phyloP scores from a whole-genome alignment of 2,329 filamentous ascomycete genomes.

The Monilinia fructicola region DNA sequence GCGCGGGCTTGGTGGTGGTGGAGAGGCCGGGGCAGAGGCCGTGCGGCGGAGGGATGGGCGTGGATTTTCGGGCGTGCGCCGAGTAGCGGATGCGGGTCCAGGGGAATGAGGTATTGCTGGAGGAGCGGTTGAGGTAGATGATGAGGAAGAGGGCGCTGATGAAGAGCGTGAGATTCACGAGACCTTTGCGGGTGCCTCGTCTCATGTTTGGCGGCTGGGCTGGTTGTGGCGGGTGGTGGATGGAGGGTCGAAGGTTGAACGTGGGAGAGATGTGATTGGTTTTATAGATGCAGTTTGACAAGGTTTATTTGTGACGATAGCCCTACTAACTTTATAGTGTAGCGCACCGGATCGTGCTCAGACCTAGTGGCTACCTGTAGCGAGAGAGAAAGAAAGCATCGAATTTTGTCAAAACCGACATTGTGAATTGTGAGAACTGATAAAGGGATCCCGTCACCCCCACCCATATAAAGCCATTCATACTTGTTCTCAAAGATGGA shows the following conservation, averaged over 20 bases:
- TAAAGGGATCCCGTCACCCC: too few relatives aligned
- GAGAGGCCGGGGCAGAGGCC: constrained; percentile 47
- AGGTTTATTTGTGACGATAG: neutral
- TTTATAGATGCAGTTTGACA: neutral
- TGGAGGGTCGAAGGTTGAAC: neutral
- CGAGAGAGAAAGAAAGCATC: neutral
- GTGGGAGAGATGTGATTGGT: neutral
- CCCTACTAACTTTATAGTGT: neutral
- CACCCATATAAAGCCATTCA: too few relatives aligned
- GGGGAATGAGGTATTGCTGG: constrained; percentile 41
- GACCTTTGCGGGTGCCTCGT: constrained; percentile 42
- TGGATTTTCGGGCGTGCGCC: constrained; percentile 30
- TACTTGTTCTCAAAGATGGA: too few relatives aligned
- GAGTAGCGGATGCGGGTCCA: constrained; percentile 48
- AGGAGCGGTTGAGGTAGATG: constrained; percentile 41
- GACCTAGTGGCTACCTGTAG: neutral
- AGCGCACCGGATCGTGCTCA: neutral
- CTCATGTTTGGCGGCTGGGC: constrained; percentile 38
- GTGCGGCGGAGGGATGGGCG: constrained; percentile 40
- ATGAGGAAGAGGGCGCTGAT: constrained; percentile 41
- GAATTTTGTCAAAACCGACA: too few relatives aligned
- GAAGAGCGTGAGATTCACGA: constrained; percentile 44
- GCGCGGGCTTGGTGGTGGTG: constrained; percentile 44
- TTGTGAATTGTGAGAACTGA: too few relatives aligned
- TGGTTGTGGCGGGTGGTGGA: neutral